Evolutionary conservation across 495 filamentous ascomycete species (phyloP), one percentile per base, ranked within the genome.

Genomic region (Podospora fimiseda): DNA sequence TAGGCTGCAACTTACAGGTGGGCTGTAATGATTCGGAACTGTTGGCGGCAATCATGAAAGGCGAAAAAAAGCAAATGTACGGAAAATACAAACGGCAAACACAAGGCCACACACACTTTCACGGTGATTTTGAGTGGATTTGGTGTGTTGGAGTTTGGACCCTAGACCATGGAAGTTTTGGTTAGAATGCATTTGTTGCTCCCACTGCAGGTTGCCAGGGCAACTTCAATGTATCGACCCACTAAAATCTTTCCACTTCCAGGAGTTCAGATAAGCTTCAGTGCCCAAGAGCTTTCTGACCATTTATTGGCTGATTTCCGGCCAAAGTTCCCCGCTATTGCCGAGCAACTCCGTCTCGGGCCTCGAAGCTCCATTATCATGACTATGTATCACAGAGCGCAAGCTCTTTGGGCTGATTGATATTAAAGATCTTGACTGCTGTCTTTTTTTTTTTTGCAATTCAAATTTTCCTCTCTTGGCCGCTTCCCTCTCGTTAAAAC

Each of bases 71-170:
- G n/a, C 27, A 33, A 11, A 6, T 33, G 27, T 33, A 5, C 11
- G n/a, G 27, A 5, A 33, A 33, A 33, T 33, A 33, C 27, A 33
- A 33, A 11, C 11, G 27, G 27, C 27, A 11, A 33, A 6, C 6
- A 11, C 27, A 11, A 33, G 27, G 6, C 27, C 27, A 11, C 27
- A 33, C 27, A n/a, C n/a, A n/a, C n/a, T n/a, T n/a, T n/a, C n/a
- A n/a, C n/a, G n/a, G n/a, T n/a, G n/a, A n/a, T n/a, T n/a, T n/a
- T n/a, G n/a, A n/a, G n/a, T n/a, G n/a, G n/a, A n/a, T 47, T 48
- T 50, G 37, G 27, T 14, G 43, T 51, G 54, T 53, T 50, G 20
- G 36, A 58, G 53, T 33, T 41, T 53, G 47, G 33, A 40, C 44
- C 27, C 52, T 33, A 33, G 27, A 55, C 50, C 38, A 49, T 18